phyloP scores from a whole-genome alignment of 23 red algal species.

The Cyanidium caldarium region DNA sequence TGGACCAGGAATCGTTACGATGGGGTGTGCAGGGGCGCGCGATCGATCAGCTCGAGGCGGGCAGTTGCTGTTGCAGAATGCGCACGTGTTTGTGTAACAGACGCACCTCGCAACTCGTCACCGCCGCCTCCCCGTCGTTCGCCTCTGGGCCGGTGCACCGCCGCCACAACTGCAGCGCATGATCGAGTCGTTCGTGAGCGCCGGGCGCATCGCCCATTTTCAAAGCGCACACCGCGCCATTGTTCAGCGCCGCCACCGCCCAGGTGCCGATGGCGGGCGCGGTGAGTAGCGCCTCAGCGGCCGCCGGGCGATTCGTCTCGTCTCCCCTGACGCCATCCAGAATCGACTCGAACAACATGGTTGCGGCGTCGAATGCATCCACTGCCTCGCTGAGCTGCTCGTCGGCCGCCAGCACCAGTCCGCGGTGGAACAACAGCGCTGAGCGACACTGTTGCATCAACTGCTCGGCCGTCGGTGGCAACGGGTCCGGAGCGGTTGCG shows the following conservation, averaged over 20 bases:
- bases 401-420: background rate
- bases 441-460: background rate
- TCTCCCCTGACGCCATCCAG: background rate
- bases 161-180: background rate
- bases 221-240: background rate
- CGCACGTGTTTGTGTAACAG: too few species aligned
- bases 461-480: too few species aligned
- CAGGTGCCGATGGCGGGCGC: background rate
- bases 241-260: background rate
- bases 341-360: background rate
- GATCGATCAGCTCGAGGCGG: too few species aligned
- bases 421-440: background rate
- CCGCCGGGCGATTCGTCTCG: background rate
- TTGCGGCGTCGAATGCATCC: background rate
- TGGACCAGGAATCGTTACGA: too few species aligned
- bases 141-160: too few species aligned
- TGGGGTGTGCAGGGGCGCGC: too few species aligned
- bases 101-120: too few species aligned
- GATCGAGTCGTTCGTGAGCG: background rate
- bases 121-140: too few species aligned
- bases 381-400: background rate
- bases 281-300: too few species aligned
- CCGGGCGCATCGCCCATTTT: background rate
- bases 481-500: too few species aligned
- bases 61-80: too few species aligned